Conservation (phyloP, 2,329 filamentous ascomycete species). For the Xylariaceae sp. region DNA sequence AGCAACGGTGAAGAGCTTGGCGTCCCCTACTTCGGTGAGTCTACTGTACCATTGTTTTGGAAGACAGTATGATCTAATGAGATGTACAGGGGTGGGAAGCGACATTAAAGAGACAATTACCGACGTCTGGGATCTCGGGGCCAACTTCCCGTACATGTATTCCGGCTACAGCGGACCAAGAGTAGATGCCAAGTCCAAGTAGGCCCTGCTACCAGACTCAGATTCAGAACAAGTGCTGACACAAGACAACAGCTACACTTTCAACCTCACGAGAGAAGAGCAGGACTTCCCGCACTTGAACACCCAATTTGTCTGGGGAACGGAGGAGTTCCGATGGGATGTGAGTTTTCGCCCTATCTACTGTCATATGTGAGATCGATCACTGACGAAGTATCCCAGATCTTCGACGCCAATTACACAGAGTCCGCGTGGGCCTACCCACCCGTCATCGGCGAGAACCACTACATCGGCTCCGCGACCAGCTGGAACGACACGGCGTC, state of each 20-base stretch:
- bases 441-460: conserved; percentile 30
- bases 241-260: conserved; percentile 20
- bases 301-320: conserved; percentile 17
- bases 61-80: no score
- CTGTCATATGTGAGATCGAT: background rate
- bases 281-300: conserved; percentile 25
- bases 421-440: conserved; percentile 40
- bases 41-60: background rate
- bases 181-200: conserved; percentile 16
- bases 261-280: conserved; percentile 16
- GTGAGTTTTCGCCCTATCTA: conserved; percentile 8
- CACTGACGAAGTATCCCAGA: conserved; percentile 12
- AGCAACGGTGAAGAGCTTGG: conserved; percentile 29
- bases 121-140: conserved; percentile 14
- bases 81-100: conserved; percentile 11
- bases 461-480: conserved; percentile 40
- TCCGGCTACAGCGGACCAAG: conserved; percentile 6
- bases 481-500: conserved; percentile 31
- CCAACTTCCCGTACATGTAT: conserved; percentile 8
- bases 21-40: conserved; percentile 28
- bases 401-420: conserved; percentile 35
- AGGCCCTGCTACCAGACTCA: background rate
- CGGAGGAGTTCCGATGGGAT: conserved; percentile 25
- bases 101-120: conserved; percentile 12
- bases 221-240: background rate